These are phyloP conservation scores for Solidago caesia DNA, from an alignment of 129 eudicot species.

Conservation along the genomic window DNA sequence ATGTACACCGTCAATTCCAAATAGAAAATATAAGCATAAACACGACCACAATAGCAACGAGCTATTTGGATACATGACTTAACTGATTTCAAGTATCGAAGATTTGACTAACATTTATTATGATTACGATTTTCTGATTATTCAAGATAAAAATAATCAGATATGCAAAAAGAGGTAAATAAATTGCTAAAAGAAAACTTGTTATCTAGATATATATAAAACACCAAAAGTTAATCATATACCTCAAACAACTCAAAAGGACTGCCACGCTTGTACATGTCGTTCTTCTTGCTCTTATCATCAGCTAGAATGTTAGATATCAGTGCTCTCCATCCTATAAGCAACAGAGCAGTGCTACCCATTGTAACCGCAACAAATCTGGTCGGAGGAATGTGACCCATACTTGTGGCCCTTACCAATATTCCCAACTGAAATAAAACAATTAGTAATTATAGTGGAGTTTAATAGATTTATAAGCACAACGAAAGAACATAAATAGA, in stretches of 20 bases:
- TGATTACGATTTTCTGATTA: neutral
- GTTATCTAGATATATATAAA: neutral
- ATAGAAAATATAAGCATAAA: neutral
- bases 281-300: constrained; percentile 62
- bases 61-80: too few relatives aligned
- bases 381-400: constrained; percentile 73
- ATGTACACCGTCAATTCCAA: neutral
- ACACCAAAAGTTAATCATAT: neutral
- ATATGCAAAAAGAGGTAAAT: neutral
- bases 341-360: constrained; percentile 90
- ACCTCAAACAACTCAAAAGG: constrained; percentile 94
- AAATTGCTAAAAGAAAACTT: neutral
- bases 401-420: constrained; percentile 50
- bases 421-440: constrained; percentile 62
- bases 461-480: neutral
- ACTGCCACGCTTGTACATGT: constrained; percentile 80
- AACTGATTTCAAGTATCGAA: too few relatives aligned
- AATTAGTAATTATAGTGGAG: neutral
- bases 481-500: neutral
- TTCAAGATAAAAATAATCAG: neutral
- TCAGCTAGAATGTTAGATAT: constrained; percentile 51
- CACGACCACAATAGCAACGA: neutral
- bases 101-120: too few relatives aligned
- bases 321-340: constrained; percentile 85
- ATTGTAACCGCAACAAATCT: constrained; percentile 66